Conservation (phyloP, 345 rosid species). For the Garcia nutans region DNA sequence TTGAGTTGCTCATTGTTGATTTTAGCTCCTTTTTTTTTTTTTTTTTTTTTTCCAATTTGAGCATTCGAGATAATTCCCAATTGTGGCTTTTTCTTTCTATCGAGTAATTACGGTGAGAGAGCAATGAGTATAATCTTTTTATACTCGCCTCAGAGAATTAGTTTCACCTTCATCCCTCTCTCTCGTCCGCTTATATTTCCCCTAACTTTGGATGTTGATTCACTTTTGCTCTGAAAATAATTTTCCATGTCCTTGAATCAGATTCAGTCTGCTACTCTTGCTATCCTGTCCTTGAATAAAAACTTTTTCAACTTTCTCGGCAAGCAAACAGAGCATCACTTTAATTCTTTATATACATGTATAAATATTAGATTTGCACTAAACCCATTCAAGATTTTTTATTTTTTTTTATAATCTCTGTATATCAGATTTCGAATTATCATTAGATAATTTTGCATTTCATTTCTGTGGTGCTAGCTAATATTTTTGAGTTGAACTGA, state of each 20-base stretch:
- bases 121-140: constrained; percentile 60
- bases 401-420: too few species aligned
- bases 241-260: constrained; percentile 78
- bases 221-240: constrained; percentile 76
- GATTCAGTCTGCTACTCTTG: too few species aligned
- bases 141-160: constrained; percentile 69
- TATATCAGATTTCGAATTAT: too few species aligned
- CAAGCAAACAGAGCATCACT: too few species aligned
- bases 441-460: too few species aligned
- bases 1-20: neutral
- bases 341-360: too few species aligned
- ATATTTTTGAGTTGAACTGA: too few species aligned
- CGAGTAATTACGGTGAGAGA: constrained; percentile 70
- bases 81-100: neutral
- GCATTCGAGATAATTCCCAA: neutral
- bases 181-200: constrained; percentile 79
- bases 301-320: too few species aligned
- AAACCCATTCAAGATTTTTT: too few species aligned
- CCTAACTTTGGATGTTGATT: constrained; percentile 87
- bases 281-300: constrained; percentile 69
- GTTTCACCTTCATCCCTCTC: constrained; percentile 50
- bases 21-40: neutral
- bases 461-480: too few species aligned
- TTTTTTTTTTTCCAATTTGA: neutral
- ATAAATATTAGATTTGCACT: too few species aligned